Evolutionary conservation across 2,329 filamentous ascomycete genomes (phyloP).

Genomic region (Monilinia polystroma): DNA sequence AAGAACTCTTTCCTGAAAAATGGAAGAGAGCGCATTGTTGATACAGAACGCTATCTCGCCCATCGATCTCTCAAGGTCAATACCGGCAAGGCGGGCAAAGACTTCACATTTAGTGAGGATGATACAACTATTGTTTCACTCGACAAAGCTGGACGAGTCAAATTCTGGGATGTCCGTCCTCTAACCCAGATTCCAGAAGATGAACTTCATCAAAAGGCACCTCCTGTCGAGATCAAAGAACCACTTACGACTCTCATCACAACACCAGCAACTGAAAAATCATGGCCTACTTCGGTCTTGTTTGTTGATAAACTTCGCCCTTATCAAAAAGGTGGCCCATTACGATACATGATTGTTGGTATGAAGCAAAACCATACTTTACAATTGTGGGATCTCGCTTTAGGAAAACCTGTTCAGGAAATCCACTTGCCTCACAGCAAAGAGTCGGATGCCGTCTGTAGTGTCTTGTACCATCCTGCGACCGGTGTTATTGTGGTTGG

Average conservation of each 20-base stretch:
- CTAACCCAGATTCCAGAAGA: conserved; percentile 52
- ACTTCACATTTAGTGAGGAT: conserved; percentile 97
- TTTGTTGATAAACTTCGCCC: conserved; percentile 95
- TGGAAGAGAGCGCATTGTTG: conserved; percentile 67
- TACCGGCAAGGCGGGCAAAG: conserved; percentile 96
- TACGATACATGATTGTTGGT: conserved; percentile 94
- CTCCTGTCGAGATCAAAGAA: conserved; percentile 72
- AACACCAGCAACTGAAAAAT: conserved; percentile 84
- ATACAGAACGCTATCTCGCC: conserved; percentile 82
- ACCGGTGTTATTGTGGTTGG: conserved; percentile 94
- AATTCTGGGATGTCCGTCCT: conserved; percentile 95
- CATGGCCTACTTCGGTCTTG: conserved; percentile 93
- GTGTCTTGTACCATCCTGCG: conserved; percentile 86
- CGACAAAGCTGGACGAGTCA: conserved; percentile 93
- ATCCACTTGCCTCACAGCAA: conserved; percentile 94
- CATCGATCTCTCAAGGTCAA: conserved; percentile 91
- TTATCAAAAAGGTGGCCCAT: conserved; percentile 82
- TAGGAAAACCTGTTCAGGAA: conserved; percentile 94
- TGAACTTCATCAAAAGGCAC: conserved; percentile 26
- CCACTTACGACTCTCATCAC: conserved; percentile 85
- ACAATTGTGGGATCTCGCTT: conserved; percentile 95
- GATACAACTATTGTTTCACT: conserved; percentile 92
- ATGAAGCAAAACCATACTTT: conserved; percentile 99
- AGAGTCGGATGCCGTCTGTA: conserved; percentile 97
- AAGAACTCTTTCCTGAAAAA: conserved; percentile 63